Conservation (phyloP, 768 basidiomycete genomes). For the Suillus tomentosus region DNA sequence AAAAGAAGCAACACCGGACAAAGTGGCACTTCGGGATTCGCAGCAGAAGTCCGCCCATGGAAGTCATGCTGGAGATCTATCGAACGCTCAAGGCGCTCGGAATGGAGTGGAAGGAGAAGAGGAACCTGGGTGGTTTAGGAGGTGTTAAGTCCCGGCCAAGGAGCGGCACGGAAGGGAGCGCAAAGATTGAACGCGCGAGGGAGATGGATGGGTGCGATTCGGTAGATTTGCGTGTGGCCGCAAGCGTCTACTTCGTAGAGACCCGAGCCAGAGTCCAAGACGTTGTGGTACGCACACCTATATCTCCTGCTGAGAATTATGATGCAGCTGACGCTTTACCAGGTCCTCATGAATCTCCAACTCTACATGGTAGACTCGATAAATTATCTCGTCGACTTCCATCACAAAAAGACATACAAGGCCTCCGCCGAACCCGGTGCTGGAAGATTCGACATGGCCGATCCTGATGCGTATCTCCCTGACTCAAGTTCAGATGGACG, state of each 20-base stretch:
- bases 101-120: conserved; percentile 98
- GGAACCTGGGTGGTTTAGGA: conserved; percentile 71
- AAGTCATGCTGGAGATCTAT: conserved; percentile 99
- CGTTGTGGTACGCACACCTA: conserved; percentile 69
- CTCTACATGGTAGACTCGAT: conserved; percentile 94
- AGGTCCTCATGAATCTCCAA: conserved; percentile 97
- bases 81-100: conserved; percentile 84
- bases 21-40: conserved; percentile 99
- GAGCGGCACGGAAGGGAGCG: conserved; percentile 35
- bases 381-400: conserved; percentile 98
- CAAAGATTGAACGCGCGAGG: conserved; percentile 60
- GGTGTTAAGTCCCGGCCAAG: conserved; percentile 41
- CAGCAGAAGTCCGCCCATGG: conserved; percentile 93
- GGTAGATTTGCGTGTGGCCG: conserved; percentile 68
- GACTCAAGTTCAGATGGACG: conserved; percentile 60
- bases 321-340: conserved; percentile 9
- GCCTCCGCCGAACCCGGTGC: conserved; percentile 69
- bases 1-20: conserved; percentile 74
- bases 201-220: conserved; percentile 61
- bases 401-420: conserved; percentile 93
- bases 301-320: conserved; percentile 8
- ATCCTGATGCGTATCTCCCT: conserved; percentile 33
- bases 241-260: conserved; percentile 90
- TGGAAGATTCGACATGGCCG: conserved; percentile 68
- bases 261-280: conserved; percentile 88